Conservation (phyloP, 2,329 filamentous ascomycete genomes). For the Colletotrichum plurivorum region DNA sequence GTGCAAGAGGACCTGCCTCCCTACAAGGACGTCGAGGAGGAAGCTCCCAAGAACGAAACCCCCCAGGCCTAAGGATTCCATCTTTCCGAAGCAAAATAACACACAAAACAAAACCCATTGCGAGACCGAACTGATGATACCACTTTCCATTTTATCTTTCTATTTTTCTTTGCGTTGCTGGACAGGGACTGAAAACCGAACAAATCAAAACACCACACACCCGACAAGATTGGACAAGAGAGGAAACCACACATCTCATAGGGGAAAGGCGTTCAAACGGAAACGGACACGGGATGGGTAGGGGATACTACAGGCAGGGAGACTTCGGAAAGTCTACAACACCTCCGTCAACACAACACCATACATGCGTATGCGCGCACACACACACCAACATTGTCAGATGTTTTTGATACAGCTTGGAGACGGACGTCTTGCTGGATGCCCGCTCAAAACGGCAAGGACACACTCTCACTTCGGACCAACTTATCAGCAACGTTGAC, state of each 20-base stretch:
- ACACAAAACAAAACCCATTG: background rate
- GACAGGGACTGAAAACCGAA: conserved; percentile 1
- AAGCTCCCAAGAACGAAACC: conserved; percentile 18
- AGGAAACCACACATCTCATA: conserved; percentile 36
- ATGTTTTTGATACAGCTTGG: background rate
- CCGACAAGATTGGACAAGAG: conserved; percentile 37
- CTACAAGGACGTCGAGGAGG: conserved; percentile 46
- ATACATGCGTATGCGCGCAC: no score
- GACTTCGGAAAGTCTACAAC: background rate
- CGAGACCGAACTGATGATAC: conserved; percentile 37
- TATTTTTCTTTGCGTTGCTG: conserved; percentile 19
- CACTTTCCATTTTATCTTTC: conserved; percentile 34
- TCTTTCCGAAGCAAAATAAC: conserved; percentile 6
- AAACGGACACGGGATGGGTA: conserved; percentile 6
- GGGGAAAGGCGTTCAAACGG: conserved; percentile 24
- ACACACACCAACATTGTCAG: background rate
- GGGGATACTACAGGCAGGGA: background rate
- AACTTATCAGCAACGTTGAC: background rate
- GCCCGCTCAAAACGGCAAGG: background rate
- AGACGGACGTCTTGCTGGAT: background rate
- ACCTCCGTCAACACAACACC: background rate
- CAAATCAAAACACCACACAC: conserved; percentile 18
- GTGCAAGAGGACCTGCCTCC: conserved; percentile 49
- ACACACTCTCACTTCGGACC: conserved; percentile 3
- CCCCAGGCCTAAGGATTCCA: conserved; percentile 27